phyloP scores from a whole-genome alignment of 176 grass and related monocot species.

The Cocos nucifera region DNA sequence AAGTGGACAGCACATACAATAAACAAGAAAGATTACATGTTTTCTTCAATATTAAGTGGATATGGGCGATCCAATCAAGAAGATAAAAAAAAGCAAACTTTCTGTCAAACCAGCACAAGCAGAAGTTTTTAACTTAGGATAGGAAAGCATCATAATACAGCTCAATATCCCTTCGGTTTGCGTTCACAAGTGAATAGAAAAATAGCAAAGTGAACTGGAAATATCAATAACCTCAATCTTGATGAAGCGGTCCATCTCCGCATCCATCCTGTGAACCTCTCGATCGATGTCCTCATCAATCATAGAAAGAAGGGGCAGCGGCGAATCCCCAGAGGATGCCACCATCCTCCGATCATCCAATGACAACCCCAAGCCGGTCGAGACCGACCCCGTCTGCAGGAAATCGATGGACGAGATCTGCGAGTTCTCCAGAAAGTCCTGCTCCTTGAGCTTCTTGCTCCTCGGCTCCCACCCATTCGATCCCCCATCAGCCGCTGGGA shows the following conservation, averaged over 20 bases:
- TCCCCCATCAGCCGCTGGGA: slow-evolving; percentile 21
- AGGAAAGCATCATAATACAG: too few species aligned
- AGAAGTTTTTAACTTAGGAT: too few species aligned
- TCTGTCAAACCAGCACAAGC: too few species aligned
- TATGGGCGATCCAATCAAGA: too few species aligned
- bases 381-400: slow-evolving; percentile 94
- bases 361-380: slow-evolving; percentile 77
- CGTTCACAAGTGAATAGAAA: not conserved
- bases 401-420: slow-evolving; percentile 99
- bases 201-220: slow-evolving; percentile 5
- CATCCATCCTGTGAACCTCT: slow-evolving; percentile 83
- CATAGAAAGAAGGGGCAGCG: slow-evolving; percentile 68
- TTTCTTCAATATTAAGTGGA: too few species aligned
- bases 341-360: slow-evolving; percentile 63
- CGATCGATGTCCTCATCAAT: slow-evolving; percentile 80
- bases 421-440: slow-evolving; percentile 93
- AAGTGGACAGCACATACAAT: too few species aligned
- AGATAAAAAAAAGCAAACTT: too few species aligned
- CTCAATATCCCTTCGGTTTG: too few species aligned
- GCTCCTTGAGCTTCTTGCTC: slow-evolving; percentile 82
- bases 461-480: slow-evolving; percentile 41
- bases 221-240: slow-evolving; percentile 58
- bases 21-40: too few species aligned
- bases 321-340: slow-evolving; percentile 69
- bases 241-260: slow-evolving; percentile 96